A percentile compares a stretch with the other conserved stretches of the same genome.
These are phyloP conservation scores for Scleroderma bovista DNA, from an alignment of 768 basidiomycete species.

Conservation along the genomic window DNA sequence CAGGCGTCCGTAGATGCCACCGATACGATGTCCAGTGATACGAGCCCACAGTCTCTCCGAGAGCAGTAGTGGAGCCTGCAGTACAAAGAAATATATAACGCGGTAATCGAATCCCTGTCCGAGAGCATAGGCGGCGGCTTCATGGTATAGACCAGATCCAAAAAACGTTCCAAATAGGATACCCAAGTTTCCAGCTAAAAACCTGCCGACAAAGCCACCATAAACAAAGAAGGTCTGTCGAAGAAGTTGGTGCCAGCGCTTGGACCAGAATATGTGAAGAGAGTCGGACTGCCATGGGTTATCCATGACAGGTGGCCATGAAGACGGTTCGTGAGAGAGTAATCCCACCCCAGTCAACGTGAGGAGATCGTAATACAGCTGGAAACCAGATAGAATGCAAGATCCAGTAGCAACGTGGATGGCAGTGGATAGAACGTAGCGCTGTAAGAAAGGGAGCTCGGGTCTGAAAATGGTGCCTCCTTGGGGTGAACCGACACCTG, in stretches of 20 bases:
- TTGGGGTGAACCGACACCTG: conserved; percentile 53
- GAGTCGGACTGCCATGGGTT: conserved; percentile 65
- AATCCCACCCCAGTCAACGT: conserved; percentile 56
- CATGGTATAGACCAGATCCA: conserved; percentile 74
- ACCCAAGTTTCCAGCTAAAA: conserved; percentile 53
- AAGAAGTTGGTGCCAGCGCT: conserved; percentile 74
- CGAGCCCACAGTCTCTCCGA: conserved; percentile 57
- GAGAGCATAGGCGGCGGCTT: conserved; percentile 59
- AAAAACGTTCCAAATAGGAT: conserved; percentile 69
- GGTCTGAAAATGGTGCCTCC: conserved; percentile 70
- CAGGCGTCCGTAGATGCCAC: conserved; percentile 52
- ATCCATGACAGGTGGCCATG: conserved; percentile 73
- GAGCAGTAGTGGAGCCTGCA: conserved; percentile 59
- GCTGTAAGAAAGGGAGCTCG: conserved; percentile 40
- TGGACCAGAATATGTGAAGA: conserved; percentile 68
- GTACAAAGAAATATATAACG: conserved; percentile 59
- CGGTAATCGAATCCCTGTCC: conserved; percentile 52
- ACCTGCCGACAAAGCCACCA: conserved; percentile 57
- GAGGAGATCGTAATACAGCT: conserved; percentile 56
- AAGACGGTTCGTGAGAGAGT: conserved; percentile 44
- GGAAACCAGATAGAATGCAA: conserved; percentile 60
- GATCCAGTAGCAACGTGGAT: conserved; percentile 59
- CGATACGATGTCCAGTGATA: conserved; percentile 52
- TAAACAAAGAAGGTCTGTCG: conserved; percentile 66
- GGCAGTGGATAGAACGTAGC: conserved; percentile 60